Evolutionary conservation across 352 stramenopile species (phyloP).

Genomic region (Phytopythium kandeliae): DNA sequence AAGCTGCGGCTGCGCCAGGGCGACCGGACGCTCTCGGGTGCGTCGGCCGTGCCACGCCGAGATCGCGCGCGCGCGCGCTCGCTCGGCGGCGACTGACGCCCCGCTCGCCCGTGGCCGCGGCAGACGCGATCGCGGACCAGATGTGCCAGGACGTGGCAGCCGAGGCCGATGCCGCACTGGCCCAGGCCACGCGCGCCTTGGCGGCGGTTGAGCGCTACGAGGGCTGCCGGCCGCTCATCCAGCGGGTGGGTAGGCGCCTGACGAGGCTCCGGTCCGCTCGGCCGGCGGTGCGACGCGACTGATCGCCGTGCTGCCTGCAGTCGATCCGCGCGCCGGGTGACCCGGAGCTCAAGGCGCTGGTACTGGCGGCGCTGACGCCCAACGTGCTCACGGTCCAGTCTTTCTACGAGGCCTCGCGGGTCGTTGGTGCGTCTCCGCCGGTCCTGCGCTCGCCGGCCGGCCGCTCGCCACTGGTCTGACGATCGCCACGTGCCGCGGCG

Average conservation of each 20-base stretch:
- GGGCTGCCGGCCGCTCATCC: slow-evolving; percentile 40
- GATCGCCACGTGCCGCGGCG: too few species aligned
- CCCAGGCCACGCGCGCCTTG: slow-evolving; percentile 24
- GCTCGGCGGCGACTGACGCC: neutral
- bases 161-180: slow-evolving; percentile 31
- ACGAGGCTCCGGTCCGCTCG: neutral
- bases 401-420: slow-evolving; percentile 35
- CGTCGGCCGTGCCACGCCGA: neutral
- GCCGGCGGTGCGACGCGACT: too few species aligned
- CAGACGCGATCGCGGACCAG: slow-evolving; percentile 30
- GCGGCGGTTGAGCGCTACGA: slow-evolving; percentile 32
- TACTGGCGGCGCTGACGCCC: slow-evolving; percentile 25
- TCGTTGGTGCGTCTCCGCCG: slow-evolving; percentile 23
- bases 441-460: neutral
- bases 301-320: slow-evolving; percentile 18
- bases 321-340: slow-evolving; percentile 30
- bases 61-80: too few species aligned
- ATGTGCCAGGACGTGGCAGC: slow-evolving; percentile 35
- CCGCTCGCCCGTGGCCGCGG: neutral
- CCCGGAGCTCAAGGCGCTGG: slow-evolving; percentile 24
- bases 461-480: neutral
- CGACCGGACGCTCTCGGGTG: slow-evolving; percentile 40
- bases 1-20: slow-evolving; percentile 24
- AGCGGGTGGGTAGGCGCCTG: slow-evolving; percentile 20
- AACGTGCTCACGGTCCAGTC: slow-evolving; percentile 33